phyloP scores from a whole-genome alignment of 2,329 filamentous ascomycete genomes.

The Aspergillus felis region DNA sequence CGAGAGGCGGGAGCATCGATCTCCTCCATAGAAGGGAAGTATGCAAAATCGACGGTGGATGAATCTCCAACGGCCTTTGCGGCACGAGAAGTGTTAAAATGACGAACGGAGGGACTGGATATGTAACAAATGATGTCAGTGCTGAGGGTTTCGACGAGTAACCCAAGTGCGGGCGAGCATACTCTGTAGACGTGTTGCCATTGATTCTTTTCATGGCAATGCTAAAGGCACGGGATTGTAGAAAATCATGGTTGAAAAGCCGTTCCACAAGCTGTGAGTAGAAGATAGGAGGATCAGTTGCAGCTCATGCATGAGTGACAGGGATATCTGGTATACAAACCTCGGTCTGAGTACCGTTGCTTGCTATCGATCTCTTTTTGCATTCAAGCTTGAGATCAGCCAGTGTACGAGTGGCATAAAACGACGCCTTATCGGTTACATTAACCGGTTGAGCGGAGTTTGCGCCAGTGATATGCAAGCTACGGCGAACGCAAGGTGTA shows the following conservation, averaged over 20 bases:
- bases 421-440: slow-evolving; percentile 48
- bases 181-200: slow-evolving; percentile 38
- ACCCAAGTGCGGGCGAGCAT: slow-evolving; percentile 16
- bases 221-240: slow-evolving; percentile 52
- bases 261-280: slow-evolving; percentile 46
- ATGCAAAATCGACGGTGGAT: slow-evolving; percentile 62
- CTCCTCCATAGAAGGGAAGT: slow-evolving; percentile 51
- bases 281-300: slow-evolving; percentile 1
- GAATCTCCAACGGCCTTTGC: slow-evolving; percentile 55
- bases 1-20: slow-evolving; percentile 35
- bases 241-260: slow-evolving; percentile 50
- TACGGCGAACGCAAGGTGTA: slow-evolving; percentile 40
- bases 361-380: slow-evolving; percentile 46
- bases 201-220: slow-evolving; percentile 51
- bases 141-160: background rate
- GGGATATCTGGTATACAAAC: slow-evolving; percentile 29
- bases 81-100: slow-evolving; percentile 60
- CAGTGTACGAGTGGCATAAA: slow-evolving; percentile 50
- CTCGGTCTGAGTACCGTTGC: slow-evolving; percentile 48
- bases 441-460: slow-evolving; percentile 51
- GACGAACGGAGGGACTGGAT: slow-evolving; percentile 52
- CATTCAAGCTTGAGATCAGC: slow-evolving; percentile 51
- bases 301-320: background rate
- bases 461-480: slow-evolving; percentile 58
- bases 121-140: slow-evolving; percentile 33